A percentile compares a stretch with the other conserved stretches of the same genome.
Conservation (phyloP, 495 filamentous ascomycete species). For the Hypoxylon perforatum region DNA sequence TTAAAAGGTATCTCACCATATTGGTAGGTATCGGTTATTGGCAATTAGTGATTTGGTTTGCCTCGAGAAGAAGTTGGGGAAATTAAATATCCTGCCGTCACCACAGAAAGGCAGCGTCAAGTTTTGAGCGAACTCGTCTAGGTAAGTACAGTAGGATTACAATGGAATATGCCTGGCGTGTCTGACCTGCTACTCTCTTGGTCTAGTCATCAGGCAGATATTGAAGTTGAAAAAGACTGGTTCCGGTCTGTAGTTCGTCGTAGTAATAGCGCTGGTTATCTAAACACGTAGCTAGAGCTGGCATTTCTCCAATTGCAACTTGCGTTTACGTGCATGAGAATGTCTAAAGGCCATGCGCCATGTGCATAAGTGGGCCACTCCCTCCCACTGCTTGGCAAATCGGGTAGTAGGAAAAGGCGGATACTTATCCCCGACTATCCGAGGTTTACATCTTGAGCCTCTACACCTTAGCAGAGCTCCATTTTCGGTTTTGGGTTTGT, state of each 20-base stretch:
- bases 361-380: background rate
- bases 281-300: slow-evolving; percentile 24
- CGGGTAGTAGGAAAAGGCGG: background rate
- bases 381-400: background rate
- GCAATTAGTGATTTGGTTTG: background rate
- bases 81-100: too few relatives aligned
- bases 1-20: slow-evolving; percentile 18
- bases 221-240: slow-evolving; percentile 2
- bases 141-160: too few relatives aligned
- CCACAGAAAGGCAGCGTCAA: too few relatives aligned
- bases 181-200: background rate
- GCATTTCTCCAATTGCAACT: slow-evolving; percentile 18
- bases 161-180: too few relatives aligned
- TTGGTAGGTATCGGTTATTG: slow-evolving; percentile 5
- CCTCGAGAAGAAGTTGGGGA: too few relatives aligned
- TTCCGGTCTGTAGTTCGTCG: background rate
- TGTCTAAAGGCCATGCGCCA: background rate
- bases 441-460: too few relatives aligned
- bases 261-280: slow-evolving; percentile 3
- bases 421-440: background rate
- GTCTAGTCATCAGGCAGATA: slow-evolving; percentile 6
- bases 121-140: too few relatives aligned
- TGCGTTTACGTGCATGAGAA: slow-evolving; percentile 4
- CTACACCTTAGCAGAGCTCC: too few relatives aligned
- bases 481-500: too few relatives aligned